These are phyloP conservation scores for Cladophialophora psammophila DNA, from an alignment of 2,329 filamentous ascomycete species.

Conservation along the genomic window DNA sequence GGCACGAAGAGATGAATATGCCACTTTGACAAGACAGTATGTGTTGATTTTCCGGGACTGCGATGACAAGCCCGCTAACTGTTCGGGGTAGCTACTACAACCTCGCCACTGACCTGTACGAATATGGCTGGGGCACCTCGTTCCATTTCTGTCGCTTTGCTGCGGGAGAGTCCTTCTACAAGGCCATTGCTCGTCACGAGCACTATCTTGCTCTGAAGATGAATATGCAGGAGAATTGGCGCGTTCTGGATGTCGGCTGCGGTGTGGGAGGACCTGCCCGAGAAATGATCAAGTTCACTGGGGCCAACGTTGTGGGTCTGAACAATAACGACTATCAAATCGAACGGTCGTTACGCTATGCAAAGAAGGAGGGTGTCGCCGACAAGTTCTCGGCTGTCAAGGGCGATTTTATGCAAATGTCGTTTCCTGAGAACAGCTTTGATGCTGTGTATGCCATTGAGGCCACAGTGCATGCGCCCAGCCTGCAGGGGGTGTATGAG, in stretches of 20 bases:
- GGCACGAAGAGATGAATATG: conserved; percentile 86
- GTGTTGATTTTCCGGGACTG: conserved; percentile 47
- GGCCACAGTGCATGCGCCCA: conserved; percentile 92
- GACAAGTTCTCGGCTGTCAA: conserved; percentile 86
- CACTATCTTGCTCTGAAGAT: conserved; percentile 95
- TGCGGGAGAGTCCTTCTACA: conserved; percentile 82
- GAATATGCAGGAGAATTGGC: conserved; percentile 83
- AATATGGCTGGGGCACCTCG: conserved; percentile 94
- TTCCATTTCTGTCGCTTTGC: conserved; percentile 99
- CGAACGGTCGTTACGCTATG: conserved; percentile 86
- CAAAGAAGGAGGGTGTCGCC: conserved; percentile 78
- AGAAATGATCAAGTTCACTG: conserved; percentile 96
- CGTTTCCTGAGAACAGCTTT: conserved; percentile 88
- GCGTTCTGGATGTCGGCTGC: conserved; percentile 93
- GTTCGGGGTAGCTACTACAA: conserved; percentile 80
- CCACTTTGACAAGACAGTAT: conserved; percentile 89
- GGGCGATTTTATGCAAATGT: conserved; percentile 99
- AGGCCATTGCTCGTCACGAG: conserved; percentile 94
- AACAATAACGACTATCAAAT: conserved; percentile 99
- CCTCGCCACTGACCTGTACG: conserved; percentile 93
- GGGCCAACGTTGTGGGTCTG: conserved; percentile 84
- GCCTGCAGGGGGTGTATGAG: conserved; percentile 87
- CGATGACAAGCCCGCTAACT: conserved; percentile 26
- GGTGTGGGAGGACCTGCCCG: conserved; percentile 94
- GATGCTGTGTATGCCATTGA: conserved; percentile 98